phyloP scores from a whole-genome alignment of 768 basidiomycete species.

The Pleurotus pulmonarius region DNA sequence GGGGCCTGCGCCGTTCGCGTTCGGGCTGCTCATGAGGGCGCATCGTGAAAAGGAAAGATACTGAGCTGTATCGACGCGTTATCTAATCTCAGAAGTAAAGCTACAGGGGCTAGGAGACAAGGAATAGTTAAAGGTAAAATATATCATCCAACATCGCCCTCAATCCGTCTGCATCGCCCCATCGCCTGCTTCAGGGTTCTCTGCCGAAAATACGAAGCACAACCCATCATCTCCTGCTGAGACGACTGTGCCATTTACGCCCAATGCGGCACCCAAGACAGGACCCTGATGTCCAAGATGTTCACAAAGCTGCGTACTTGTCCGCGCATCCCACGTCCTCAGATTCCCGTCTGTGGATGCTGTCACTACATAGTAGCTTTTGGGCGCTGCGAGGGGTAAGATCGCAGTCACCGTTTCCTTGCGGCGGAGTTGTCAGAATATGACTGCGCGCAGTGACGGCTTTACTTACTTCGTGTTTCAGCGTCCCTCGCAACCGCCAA shows the following conservation, averaged over 20 bases:
- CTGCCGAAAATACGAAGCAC: conserved; percentile 80
- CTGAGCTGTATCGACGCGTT: not conserved
- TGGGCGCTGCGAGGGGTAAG: conserved; percentile 69
- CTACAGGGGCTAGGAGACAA: not conserved
- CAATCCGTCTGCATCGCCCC: not conserved
- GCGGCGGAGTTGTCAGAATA: not conserved
- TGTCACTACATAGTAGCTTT: conserved; percentile 75
- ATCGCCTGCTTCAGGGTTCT: conserved; percentile 24
- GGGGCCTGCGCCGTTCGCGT: not conserved
- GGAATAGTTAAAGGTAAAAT: not conserved
- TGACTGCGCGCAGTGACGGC: no score
- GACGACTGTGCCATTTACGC: conserved; percentile 68
- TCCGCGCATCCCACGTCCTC: conserved; percentile 91
- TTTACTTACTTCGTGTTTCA: conserved; percentile 71
- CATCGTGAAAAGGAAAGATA: not conserved
- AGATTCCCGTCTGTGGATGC: conserved; percentile 85
- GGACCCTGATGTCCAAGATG: conserved; percentile 82
- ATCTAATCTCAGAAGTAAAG: no score
- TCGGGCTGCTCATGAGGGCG: conserved; percentile 2
- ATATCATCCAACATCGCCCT: not conserved
- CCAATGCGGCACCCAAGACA: conserved; percentile 73
- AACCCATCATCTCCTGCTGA: conserved; percentile 90
- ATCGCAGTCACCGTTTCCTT: conserved; percentile 88
- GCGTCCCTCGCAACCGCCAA: conserved; percentile 76
- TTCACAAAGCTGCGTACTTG: conserved; percentile 70